These are phyloP conservation scores for Gossypium schwendimanii DNA, from an alignment of 441 rosid species.

Conservation along the genomic window DNA sequence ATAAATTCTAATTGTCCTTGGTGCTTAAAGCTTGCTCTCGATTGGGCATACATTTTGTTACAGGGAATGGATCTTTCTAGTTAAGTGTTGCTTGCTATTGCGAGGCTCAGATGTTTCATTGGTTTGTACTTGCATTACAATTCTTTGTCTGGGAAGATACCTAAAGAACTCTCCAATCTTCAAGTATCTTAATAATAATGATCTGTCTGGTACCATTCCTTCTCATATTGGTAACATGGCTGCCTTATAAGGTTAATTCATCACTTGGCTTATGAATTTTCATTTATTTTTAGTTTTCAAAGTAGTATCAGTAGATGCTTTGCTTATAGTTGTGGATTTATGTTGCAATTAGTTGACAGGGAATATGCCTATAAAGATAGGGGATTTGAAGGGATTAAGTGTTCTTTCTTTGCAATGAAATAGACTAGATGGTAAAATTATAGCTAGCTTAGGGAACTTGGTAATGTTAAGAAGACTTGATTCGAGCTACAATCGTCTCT, in stretches of 20 bases:
- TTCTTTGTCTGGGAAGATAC: slow-evolving; percentile 46
- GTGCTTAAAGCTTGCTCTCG: slow-evolving; percentile 68
- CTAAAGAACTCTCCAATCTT: slow-evolving; percentile 37
- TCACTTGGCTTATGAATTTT: background rate
- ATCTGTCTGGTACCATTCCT: slow-evolving; percentile 49
- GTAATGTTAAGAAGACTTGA: slow-evolving; percentile 49
- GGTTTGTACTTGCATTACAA: slow-evolving; percentile 65
- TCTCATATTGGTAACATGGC: slow-evolving; percentile 35
- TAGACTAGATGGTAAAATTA: slow-evolving; percentile 43
- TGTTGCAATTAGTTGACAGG: slow-evolving; percentile 70
- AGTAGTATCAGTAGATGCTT: background rate
- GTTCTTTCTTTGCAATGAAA: slow-evolving; percentile 68
- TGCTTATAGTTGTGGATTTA: slow-evolving; percentile 59
- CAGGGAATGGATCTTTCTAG: slow-evolving; percentile 46
- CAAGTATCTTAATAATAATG: slow-evolving; percentile 51
- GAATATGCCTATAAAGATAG: slow-evolving; percentile 45
- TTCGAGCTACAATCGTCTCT: slow-evolving; percentile 52
- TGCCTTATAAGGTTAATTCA: slow-evolving; percentile 44
- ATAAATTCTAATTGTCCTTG: slow-evolving; percentile 56
- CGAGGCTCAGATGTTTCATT: slow-evolving; percentile 46
- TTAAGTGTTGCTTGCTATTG: slow-evolving; percentile 39
- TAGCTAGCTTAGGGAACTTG: slow-evolving; percentile 45
- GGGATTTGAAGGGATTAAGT: slow-evolving; percentile 51
- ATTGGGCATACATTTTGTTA: slow-evolving; percentile 42
- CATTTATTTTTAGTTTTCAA: background rate